Evolutionary conservation across 768 basidiomycete genomes (phyloP).

Genomic region (Naematelia encephala): DNA sequence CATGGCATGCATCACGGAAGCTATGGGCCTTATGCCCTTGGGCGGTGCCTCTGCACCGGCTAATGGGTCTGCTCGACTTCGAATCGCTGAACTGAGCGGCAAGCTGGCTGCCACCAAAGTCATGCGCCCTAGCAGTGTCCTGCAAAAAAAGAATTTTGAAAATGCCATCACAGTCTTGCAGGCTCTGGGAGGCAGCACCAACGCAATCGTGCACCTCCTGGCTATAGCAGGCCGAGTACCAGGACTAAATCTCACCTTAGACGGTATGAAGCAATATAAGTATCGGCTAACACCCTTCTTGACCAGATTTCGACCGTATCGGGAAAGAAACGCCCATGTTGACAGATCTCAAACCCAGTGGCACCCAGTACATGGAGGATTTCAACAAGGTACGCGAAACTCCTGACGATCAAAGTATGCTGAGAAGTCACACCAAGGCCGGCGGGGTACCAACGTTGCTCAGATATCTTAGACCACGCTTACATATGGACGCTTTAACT

Average conservation of each 20-base stretch:
- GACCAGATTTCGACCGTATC: constrained; percentile 74
- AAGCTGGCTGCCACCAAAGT: constrained; percentile 18
- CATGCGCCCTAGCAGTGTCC: constrained; percentile 72
- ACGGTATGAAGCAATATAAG: constrained; percentile 45
- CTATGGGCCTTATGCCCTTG: constrained; percentile 35
- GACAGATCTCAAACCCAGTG: constrained; percentile 93
- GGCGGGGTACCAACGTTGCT: constrained; percentile 10
- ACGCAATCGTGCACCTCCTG: constrained; percentile 22
- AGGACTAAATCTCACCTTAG: constrained; percentile 68
- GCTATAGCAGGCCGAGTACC: constrained; percentile 52
- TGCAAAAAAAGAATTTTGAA: constrained; percentile 91
- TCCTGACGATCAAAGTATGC: constrained; percentile 9
- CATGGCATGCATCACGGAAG: constrained; percentile 44
- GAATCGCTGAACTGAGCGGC: constrained; percentile 33
- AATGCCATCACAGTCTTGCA: constrained; percentile 95
- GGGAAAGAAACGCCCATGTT: constrained; percentile 88
- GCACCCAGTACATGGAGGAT: constrained; percentile 97
- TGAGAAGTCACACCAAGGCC: neutral
- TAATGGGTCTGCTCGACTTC: constrained; percentile 29
- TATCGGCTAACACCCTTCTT: neutral
- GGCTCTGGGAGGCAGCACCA: constrained; percentile 55
- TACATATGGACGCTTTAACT: constrained; percentile 77
- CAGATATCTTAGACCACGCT: constrained; percentile 70
- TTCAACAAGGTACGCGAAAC: constrained; percentile 86
- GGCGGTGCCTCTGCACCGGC: constrained; percentile 40